Percentiles rank a stretch among this genome's conserved stretches.
Conservation (phyloP, 1,284 basidiomycete species). For the Sporisorium scitamineum region DNA sequence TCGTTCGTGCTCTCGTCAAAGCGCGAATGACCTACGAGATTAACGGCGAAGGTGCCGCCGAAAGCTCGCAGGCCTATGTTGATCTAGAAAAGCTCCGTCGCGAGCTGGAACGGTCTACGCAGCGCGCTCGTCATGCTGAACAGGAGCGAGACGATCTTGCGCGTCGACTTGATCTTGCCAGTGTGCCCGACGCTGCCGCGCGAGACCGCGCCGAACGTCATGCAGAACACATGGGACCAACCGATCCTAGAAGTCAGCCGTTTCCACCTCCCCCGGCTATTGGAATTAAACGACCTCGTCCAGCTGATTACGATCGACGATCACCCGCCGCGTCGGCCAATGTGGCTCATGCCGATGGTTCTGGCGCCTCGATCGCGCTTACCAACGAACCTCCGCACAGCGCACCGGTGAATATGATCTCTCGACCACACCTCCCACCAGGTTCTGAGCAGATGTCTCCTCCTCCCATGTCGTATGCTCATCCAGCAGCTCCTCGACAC, state of each 20-base stretch:
- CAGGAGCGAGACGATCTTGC: slow-evolving; percentile 47
- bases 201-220: slow-evolving; percentile 30
- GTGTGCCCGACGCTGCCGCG: slow-evolving; percentile 9
- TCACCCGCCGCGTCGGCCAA: slow-evolving; percentile 23
- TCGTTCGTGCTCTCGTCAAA: slow-evolving; percentile 48
- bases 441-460: slow-evolving; percentile 24
- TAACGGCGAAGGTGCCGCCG: slow-evolving; percentile 8
- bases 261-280: neutral
- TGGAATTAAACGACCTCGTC: slow-evolving; percentile 27
- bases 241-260: slow-evolving; percentile 11
- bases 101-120: slow-evolving; percentile 39
- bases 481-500: slow-evolving; percentile 19
- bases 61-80: slow-evolving; percentile 35
- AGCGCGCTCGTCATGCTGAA: slow-evolving; percentile 45
- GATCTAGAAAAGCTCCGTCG: slow-evolving; percentile 49
- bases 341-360: slow-evolving; percentile 39
- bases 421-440: slow-evolving; percentile 15
- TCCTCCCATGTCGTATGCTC: slow-evolving; percentile 21
- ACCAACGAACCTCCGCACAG: slow-evolving; percentile 17
- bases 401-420: slow-evolving; percentile 15
- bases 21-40: slow-evolving; percentile 38
- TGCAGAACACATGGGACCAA: slow-evolving; percentile 7
- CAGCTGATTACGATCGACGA: slow-evolving; percentile 22
- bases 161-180: slow-evolving; percentile 44
- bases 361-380: slow-evolving; percentile 25